These are phyloP conservation scores for Casuarina cunninghamiana DNA, from an alignment of 306 rosid genomes.

Conservation along the genomic window DNA sequence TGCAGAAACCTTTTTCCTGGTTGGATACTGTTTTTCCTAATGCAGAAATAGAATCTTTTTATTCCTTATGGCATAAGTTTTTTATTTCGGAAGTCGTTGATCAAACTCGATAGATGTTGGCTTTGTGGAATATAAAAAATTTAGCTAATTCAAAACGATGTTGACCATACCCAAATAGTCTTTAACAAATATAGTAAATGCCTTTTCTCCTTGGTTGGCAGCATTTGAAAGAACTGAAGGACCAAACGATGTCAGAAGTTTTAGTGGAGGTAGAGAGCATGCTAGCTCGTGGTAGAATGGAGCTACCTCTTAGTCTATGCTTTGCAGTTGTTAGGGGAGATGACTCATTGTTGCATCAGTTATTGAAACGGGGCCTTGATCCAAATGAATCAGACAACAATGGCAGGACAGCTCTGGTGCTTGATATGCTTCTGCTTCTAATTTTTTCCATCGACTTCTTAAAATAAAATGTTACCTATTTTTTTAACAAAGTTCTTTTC, in stretches of 20 bases:
- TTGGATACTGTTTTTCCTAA: neutral
- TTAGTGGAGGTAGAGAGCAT: slow-evolving; percentile 78
- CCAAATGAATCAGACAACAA: slow-evolving; percentile 78
- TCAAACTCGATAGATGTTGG: neutral
- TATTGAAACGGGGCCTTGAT: slow-evolving; percentile 71
- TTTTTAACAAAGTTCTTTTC: neutral
- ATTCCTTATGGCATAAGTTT: neutral
- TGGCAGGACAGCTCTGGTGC: slow-evolving; percentile 83
- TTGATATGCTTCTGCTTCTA: slow-evolving; percentile 21
- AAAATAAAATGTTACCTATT: neutral
- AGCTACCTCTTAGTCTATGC: slow-evolving; percentile 79
- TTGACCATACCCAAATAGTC: too few species aligned
- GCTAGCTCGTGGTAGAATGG: slow-evolving; percentile 85
- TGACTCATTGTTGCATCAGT: slow-evolving; percentile 69
- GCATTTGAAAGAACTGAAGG: slow-evolving; percentile 70
- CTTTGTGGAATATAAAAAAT: neutral
- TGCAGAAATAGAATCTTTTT: neutral
- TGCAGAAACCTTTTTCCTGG: neutral
- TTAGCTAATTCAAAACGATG: neutral
- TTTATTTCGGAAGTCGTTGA: neutral
- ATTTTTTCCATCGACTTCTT: neutral
- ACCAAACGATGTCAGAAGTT: slow-evolving; percentile 84
- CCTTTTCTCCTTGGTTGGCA: slow-evolving; percentile 36
- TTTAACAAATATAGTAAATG: neutral
- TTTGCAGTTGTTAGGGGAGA: slow-evolving; percentile 84